Evolutionary conservation across 768 basidiomycete genomes (phyloP), one percentile per base, ranked within the genome.

Genomic region (Mycena venus): DNA sequence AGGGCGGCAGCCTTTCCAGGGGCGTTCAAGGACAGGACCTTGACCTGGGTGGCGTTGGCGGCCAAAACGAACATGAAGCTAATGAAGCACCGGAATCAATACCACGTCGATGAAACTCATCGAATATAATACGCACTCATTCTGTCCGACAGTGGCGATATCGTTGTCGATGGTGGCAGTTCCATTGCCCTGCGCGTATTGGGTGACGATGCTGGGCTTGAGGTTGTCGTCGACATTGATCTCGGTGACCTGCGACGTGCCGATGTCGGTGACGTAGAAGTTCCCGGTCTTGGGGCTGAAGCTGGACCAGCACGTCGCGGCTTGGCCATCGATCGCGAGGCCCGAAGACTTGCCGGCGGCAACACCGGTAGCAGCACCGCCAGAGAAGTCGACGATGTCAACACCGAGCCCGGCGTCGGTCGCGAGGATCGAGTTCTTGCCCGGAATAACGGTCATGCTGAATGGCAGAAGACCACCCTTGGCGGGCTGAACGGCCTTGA

Each of bases 401-500:
- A 83, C 84, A 25, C 86, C 86, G 21, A 85, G 58, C 8, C 82
- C 85, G 23, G 86, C 82, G 67, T 88, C 86, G 0, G 85, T 85
- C 2, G 84, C 84, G 8, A 88, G 78, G 59, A 87, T 79, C 10
- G 86, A 85, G 42, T 85, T 83, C 80, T 83, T 84, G 23, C 83
- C 83, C 74, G 84, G 78, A 53, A 88, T 84, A 59, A 86, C 62
- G 8, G 84, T 85, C 86, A 89, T 85, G n/a, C 85, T 85, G 83
- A 90, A 90, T 2, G 88, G 88, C 21, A 89, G 83, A 1, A 86
- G 79, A 8, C 88, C 89, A 36, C 88, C 87, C 19, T 75, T 65
- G 3, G 84, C 75, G 15, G 87, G 84, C 23, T 81, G 77, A 32
- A 87, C 75, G 11, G 82, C 78, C 68, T 79, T 79, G 81, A 86